Conservation (phyloP, 345 rosid species). For the Lepidium africanum region DNA sequence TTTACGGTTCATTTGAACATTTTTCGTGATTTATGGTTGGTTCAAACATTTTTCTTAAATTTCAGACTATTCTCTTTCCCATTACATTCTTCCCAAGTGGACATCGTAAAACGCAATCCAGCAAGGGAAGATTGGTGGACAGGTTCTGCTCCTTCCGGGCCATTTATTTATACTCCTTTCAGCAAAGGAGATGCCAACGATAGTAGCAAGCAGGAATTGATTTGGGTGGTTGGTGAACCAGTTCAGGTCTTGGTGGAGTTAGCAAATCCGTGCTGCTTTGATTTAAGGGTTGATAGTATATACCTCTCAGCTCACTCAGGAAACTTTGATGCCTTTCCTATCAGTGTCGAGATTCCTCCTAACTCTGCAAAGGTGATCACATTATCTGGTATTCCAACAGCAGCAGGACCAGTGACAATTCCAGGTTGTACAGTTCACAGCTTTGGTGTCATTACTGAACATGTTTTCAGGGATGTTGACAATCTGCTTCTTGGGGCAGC, state of each 20-base stretch:
- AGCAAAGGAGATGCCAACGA: slow-evolving; percentile 84
- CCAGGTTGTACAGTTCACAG: slow-evolving; percentile 94
- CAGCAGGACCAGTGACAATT: slow-evolving; percentile 66
- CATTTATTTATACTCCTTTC: slow-evolving; percentile 97
- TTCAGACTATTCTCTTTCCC: slow-evolving; percentile 88
- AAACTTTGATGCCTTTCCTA: slow-evolving; percentile 91
- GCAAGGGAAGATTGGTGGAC: slow-evolving; percentile 97
- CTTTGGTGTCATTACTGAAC: slow-evolving; percentile 95
- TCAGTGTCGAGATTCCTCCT: slow-evolving; percentile 79
- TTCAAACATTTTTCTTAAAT: not conserved
- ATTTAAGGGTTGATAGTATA: slow-evolving; percentile 86
- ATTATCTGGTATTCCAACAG: slow-evolving; percentile 90
- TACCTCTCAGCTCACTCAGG: slow-evolving; percentile 84
- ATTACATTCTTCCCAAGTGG: slow-evolving; percentile 68
- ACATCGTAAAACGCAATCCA: slow-evolving; percentile 75
- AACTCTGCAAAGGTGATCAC: slow-evolving; percentile 96
- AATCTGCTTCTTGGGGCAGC: slow-evolving; percentile 96
- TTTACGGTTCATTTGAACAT: not conserved
- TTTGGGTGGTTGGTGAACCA: slow-evolving; percentile 97
- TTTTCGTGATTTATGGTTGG: not conserved
- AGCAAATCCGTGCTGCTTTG: slow-evolving; percentile 97
- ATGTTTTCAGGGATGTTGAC: slow-evolving; percentile 87
- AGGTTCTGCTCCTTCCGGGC: slow-evolving; percentile 95
- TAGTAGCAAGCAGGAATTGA: slow-evolving; percentile 68
- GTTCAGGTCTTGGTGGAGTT: slow-evolving; percentile 96